Conservation (phyloP, 306 rosid species). For the Arachis stenosperma region DNA sequence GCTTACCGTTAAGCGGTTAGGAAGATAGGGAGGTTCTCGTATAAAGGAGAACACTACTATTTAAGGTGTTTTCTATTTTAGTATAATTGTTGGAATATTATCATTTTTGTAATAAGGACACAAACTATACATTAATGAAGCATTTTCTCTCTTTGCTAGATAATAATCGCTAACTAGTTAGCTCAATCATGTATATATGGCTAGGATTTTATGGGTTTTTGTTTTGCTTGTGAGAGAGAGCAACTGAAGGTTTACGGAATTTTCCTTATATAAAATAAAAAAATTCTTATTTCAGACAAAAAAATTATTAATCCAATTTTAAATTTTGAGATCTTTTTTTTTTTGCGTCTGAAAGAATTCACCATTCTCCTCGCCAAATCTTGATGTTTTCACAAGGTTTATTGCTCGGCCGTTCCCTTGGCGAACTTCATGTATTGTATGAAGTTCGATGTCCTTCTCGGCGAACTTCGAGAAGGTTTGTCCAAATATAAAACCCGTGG, state of each 20-base stretch:
- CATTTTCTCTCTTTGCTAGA: neutral
- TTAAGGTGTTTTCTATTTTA: slow-evolving; percentile 33
- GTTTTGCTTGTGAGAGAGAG: slow-evolving; percentile 31
- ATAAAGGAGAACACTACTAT: slow-evolving; percentile 20
- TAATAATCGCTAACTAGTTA: slow-evolving; percentile 21
- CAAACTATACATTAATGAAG: neutral
- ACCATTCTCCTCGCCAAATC: too few relatives aligned
- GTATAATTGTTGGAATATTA: slow-evolving; percentile 33
- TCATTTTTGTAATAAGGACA: slow-evolving; percentile 31
- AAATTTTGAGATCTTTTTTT: too few relatives aligned
- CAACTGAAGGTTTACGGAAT: neutral
- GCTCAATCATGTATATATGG: slow-evolving; percentile 15
- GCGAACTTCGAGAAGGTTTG: too few relatives aligned
- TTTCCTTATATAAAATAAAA: too few relatives aligned
- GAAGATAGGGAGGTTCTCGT: slow-evolving; percentile 17
- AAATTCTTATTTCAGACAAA: too few relatives aligned
- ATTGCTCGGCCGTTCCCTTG: too few relatives aligned
- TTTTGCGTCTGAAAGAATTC: too few relatives aligned
- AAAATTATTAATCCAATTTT: too few relatives aligned
- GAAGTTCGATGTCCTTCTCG: too few relatives aligned
- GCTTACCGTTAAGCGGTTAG: slow-evolving; percentile 47
- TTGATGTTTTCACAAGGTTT: too few relatives aligned
- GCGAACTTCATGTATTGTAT: too few relatives aligned
- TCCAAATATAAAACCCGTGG: too few relatives aligned
- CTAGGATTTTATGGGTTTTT: slow-evolving; percentile 38